Percentiles rank a stretch among this genome's conserved stretches.
phyloP scores from a whole-genome alignment of 345 rosid genomes.

The Syzygium oleosum region DNA sequence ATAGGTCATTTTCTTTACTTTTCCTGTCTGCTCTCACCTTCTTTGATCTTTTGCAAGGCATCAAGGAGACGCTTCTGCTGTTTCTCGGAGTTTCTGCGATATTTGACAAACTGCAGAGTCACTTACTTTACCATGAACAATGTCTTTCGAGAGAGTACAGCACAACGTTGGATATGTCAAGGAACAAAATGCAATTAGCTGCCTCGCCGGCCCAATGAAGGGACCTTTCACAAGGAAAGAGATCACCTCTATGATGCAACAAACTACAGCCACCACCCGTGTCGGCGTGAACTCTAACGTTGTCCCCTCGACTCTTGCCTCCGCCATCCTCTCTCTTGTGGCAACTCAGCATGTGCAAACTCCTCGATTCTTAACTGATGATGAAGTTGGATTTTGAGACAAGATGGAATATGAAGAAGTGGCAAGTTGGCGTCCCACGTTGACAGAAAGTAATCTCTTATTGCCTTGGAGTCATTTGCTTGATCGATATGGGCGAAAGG shows the following conservation, averaged over 20 bases:
- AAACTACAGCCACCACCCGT: conserved; percentile 74
- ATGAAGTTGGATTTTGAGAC: neutral
- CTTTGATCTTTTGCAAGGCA: conserved; percentile 73
- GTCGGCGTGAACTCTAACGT: conserved; percentile 60
- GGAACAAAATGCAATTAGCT: neutral
- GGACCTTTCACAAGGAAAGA: conserved; percentile 56
- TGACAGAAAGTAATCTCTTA: neutral
- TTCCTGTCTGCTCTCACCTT: conserved; percentile 23
- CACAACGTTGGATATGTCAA: neutral
- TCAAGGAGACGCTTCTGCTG: conserved; percentile 66
- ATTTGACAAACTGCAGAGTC: conserved; percentile 13
- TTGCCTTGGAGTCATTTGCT: neutral
- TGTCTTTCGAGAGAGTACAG: neutral
- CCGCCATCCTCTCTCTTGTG: conserved; percentile 17
- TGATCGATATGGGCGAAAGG: neutral
- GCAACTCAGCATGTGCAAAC: neutral
- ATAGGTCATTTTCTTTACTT: too few relatives aligned
- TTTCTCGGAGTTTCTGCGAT: conserved; percentile 27
- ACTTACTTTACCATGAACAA: neutral
- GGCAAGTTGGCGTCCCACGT: neutral
- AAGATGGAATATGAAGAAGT: neutral
- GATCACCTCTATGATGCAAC: conserved; percentile 50
- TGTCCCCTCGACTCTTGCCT: conserved; percentile 32
- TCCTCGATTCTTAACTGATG: neutral
- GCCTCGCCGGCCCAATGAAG: conserved; percentile 70